Base-by-base conservation (phyloP, 2,329 filamentous ascomycete species). In the Beauveria sp. region DNA sequence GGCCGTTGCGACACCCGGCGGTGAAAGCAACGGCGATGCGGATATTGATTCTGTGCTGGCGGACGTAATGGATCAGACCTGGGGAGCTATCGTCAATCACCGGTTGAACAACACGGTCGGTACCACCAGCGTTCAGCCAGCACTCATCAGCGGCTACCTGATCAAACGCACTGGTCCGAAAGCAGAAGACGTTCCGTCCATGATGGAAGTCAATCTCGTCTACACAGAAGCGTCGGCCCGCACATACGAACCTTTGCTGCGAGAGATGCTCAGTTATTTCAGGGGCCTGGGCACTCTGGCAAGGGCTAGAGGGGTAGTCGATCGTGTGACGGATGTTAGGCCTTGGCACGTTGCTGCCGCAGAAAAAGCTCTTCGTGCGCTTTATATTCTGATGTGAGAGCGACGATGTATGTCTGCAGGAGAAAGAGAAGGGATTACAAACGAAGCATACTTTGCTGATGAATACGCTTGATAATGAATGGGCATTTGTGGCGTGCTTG, bases 301-400 rank as follows among this genome's bases (percentile, higher is more conserved):
- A 1, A 81, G 85, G 65, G 83, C 86, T 24, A 83, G 88, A 64
- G 88, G 85, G 0, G 76, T 87, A 68, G 77, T 86, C 69, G 81
- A 85, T 68, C 73, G 79, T 64, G 77, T 85, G 60, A 79, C 76
- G 54, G 85, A 87, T 69, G 80, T 86, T n/a, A 76, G 89, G 67
- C 90, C 90, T 20, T 91, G 90, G 88, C 90, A 93, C 77, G 77
- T 93, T 63, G 87, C 85, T 14, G 87, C 84, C 20, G 89, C 86
- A 2, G 82, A 88, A 73, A 88, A 88, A 74, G 88, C 83, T 2
- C 85, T 86, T 4, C 79, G 83, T 70, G 87, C 82, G 22, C 73
- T 93, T 69, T 85, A 86, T 72, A 76, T 84, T 68, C 73, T 87
- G 68, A 82, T 88, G 80, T 90, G 34, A 43, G 22, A 20, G 34